phyloP scores from a whole-genome alignment of 306 rosid genomes.

The Fagus crenata region DNA sequence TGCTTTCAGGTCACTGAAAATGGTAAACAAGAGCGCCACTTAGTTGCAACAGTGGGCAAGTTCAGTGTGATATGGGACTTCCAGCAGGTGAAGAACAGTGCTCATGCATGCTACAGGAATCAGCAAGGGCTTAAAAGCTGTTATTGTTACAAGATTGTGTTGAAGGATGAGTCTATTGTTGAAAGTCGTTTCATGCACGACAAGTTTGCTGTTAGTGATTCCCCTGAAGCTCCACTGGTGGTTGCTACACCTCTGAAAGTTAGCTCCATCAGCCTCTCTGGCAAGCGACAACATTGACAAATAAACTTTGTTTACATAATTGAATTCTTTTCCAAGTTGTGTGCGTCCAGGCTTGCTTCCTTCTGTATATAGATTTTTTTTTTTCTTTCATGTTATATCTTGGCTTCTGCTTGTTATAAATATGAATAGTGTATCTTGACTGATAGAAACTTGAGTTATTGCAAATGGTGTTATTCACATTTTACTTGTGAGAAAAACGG shows the following conservation, averaged over 20 bases:
- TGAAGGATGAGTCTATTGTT: slow-evolving; percentile 87
- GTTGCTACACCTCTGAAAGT: slow-evolving; percentile 95
- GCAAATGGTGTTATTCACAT: neutral
- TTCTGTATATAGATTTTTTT: neutral
- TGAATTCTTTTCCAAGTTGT: neutral
- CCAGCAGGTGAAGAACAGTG: slow-evolving; percentile 86
- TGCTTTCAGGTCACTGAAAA: slow-evolving; percentile 79
- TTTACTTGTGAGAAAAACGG: neutral
- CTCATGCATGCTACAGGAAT: slow-evolving; percentile 76
- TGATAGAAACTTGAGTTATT: neutral
- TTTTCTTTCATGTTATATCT: neutral
- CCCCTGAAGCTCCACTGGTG: slow-evolving; percentile 93
- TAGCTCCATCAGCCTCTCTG: slow-evolving; percentile 85
- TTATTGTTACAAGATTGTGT: slow-evolving; percentile 80
- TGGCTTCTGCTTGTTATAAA: slow-evolving; percentile 16
- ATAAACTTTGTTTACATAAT: slow-evolving; percentile 1
- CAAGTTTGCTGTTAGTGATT: slow-evolving; percentile 66
- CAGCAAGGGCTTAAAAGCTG: slow-evolving; percentile 97
- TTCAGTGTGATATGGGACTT: slow-evolving; percentile 98
- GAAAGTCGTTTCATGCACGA: slow-evolving; percentile 95
- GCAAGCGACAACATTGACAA: slow-evolving; percentile 46
- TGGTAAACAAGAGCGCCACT: slow-evolving; percentile 94
- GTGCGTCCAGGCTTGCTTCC: slow-evolving; percentile 1
- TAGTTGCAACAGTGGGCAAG: slow-evolving; percentile 90
- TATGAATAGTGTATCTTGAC: neutral